phyloP scores from a whole-genome alignment of 148 eudicot species.

The Heliosperma pusillum region DNA sequence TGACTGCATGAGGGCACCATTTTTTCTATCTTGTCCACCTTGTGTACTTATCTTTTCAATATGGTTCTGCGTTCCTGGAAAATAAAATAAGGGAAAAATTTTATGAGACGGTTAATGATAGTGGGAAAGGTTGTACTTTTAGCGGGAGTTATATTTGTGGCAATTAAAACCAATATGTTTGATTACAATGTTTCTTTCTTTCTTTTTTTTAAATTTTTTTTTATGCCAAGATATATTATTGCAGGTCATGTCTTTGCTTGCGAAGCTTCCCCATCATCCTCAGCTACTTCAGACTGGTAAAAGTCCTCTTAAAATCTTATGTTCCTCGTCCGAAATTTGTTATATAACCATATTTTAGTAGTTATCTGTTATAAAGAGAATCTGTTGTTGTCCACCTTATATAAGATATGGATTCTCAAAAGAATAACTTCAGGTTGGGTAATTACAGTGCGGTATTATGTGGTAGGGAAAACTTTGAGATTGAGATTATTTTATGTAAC shows the following conservation, averaged over 20 bases:
- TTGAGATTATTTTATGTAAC: not conserved
- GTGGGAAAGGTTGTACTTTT: not conserved
- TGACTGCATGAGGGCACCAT: not conserved
- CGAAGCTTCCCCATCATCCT: constrained; percentile 90
- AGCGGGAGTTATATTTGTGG: not conserved
- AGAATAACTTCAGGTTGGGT: not conserved
- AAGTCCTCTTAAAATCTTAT: not conserved
- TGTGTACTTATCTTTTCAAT: not conserved
- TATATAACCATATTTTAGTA: not conserved
- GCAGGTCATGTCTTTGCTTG: constrained; percentile 83
- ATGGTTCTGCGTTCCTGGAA: not conserved
- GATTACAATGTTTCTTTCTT: not conserved
- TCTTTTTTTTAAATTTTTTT: too few species aligned
- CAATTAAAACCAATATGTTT: not conserved
- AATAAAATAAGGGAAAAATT: not conserved
- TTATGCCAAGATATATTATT: constrained; percentile 7
- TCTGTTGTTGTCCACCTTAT: not conserved
- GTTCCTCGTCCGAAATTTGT: constrained; percentile 6
- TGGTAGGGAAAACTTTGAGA: not conserved
- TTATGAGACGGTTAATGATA: constrained; percentile 4
- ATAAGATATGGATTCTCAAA: not conserved
- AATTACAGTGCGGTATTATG: not conserved
- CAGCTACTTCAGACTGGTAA: constrained; percentile 91
- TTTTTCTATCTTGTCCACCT: not conserved
- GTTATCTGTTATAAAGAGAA: too few species aligned